A percentile compares a stretch with the other conserved stretches of the same genome.
Evolutionary conservation across 2,329 filamentous ascomycete genomes (phyloP).

Genomic region (Sphaceloma murrayae): DNA sequence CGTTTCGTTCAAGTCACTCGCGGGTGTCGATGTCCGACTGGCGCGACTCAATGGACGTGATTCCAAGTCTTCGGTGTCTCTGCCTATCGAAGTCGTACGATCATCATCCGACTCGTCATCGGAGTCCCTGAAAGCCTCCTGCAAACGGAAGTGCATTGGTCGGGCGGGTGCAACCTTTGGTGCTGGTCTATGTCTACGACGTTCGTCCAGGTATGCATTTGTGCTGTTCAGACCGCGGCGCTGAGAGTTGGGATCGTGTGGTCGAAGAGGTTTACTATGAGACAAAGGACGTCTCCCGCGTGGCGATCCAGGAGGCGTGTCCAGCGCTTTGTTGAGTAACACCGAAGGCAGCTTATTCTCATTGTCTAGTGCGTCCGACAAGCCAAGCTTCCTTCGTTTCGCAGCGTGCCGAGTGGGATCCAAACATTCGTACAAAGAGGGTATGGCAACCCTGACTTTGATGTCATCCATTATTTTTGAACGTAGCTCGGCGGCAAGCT

Average conservation of each 20-base stretch:
- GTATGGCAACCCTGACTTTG: conserved; percentile 74
- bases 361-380: conserved; percentile 53
- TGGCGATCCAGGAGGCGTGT: conserved; percentile 57
- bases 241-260: conserved; percentile 36
- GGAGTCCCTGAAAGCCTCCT: conserved; percentile 63
- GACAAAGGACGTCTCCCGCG: conserved; percentile 36
- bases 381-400: conserved; percentile 71
- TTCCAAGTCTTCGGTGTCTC: conserved; percentile 78
- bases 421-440: conserved; percentile 68
- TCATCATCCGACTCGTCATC: conserved; percentile 74
- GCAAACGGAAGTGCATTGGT: conserved; percentile 70
- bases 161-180: conserved; percentile 53
- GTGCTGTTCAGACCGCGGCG: conserved; percentile 31
- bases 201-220: conserved; percentile 48
- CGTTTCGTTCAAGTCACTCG: conserved; percentile 39
- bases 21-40: conserved; percentile 44
- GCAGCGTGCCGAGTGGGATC: conserved; percentile 69
- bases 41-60: conserved; percentile 69
- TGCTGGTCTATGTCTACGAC: conserved; percentile 46
- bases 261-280: conserved; percentile 34
- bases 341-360: conserved; percentile 45
- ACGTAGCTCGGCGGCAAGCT: conserved; percentile 68
- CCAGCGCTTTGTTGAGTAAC: conserved; percentile 42
- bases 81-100: conserved; percentile 52
- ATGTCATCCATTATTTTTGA: conserved; percentile 85